Percentiles rank a stretch among this genome's conserved stretches.
Conservation (phyloP, 2,329 filamentous ascomycete species). For the Nigrospora osmanthi region DNA sequence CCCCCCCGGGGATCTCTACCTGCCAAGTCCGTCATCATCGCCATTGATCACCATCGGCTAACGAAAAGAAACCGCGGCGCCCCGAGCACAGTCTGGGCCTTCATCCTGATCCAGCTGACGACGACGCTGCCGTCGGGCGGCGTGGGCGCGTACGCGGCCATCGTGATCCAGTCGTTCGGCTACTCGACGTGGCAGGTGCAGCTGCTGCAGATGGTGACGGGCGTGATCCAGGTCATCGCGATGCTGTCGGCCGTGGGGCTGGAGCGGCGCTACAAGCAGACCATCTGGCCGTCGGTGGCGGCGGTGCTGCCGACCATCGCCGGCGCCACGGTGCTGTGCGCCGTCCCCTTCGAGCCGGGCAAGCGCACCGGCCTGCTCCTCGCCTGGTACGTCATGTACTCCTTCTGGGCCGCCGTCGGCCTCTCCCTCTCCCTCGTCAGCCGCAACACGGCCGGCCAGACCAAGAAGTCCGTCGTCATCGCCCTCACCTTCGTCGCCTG, state of each 20-base stretch:
- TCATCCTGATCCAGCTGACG: conserved; percentile 58
- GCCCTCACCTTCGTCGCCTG: conserved; percentile 50
- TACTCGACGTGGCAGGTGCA: conserved; percentile 63
- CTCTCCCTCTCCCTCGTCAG: conserved; percentile 43
- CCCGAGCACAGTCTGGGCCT: conserved; percentile 39
- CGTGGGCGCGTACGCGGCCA: conserved; percentile 64
- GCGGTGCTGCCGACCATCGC: conserved; percentile 64
- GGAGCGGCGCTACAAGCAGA: conserved; percentile 61
- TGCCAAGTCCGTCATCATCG: too few relatives aligned
- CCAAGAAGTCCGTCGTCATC: conserved; percentile 48
- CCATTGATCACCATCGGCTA: too few relatives aligned
- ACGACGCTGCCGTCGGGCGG: conserved; percentile 68
- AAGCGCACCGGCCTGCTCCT: conserved; percentile 60
- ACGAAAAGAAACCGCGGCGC: too few relatives aligned
- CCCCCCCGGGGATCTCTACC: too few relatives aligned
- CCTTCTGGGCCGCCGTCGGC: conserved; percentile 59
- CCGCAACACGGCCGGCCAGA: conserved; percentile 50
- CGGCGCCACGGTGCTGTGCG: conserved; percentile 67
- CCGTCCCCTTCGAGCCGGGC: conserved; percentile 48
- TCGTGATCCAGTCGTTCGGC: conserved; percentile 61
- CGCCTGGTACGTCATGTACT: conserved; percentile 68
- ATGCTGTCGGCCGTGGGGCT: conserved; percentile 59
- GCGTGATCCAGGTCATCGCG: conserved; percentile 65
- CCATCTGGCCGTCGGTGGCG: conserved; percentile 57
- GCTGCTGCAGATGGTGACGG: conserved; percentile 67